Percentiles rank a stretch among this genome's conserved stretches.
phyloP scores from a whole-genome alignment of 1,284 basidiomycete species.

The Ceratobasidium sp. region DNA sequence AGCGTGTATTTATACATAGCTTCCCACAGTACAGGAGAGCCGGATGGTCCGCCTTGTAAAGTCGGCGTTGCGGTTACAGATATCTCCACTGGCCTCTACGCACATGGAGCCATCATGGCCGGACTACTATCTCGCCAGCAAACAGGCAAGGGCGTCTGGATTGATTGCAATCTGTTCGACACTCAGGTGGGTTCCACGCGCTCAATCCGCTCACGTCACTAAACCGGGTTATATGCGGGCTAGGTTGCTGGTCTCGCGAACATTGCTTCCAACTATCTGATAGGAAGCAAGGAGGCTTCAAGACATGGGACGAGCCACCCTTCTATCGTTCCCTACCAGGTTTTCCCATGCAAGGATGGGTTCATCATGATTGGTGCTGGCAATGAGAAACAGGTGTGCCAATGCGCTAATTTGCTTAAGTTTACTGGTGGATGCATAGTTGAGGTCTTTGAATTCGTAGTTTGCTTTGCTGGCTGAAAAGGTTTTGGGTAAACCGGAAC shows the following conservation, averaged over 20 bases:
- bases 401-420: conserved; percentile 45
- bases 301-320: conserved; percentile 92
- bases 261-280: conserved; percentile 93
- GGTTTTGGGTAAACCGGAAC: conserved; percentile 67
- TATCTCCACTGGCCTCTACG: conserved; percentile 90
- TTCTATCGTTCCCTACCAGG: conserved; percentile 91
- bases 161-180: conserved; percentile 91
- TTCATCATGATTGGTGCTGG: conserved; percentile 95
- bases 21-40: conserved; percentile 82
- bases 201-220: conserved; percentile 34
- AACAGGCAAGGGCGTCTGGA: conserved; percentile 89
- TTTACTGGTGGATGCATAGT: neutral
- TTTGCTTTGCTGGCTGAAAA: conserved; percentile 73
- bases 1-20: neutral
- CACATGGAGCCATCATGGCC: conserved; percentile 93
- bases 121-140: conserved; percentile 82
- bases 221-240: conserved; percentile 10
- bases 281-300: conserved; percentile 85
- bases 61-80: conserved; percentile 93
- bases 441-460: conserved; percentile 55
- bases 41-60: conserved; percentile 87
- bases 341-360: conserved; percentile 88
- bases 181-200: conserved; percentile 67
- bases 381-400: conserved; percentile 83
- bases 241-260: conserved; percentile 93